These are phyloP conservation scores for Claviceps paspali DNA, from an alignment of 2,329 filamentous ascomycete genomes.

Conservation along the genomic window DNA sequence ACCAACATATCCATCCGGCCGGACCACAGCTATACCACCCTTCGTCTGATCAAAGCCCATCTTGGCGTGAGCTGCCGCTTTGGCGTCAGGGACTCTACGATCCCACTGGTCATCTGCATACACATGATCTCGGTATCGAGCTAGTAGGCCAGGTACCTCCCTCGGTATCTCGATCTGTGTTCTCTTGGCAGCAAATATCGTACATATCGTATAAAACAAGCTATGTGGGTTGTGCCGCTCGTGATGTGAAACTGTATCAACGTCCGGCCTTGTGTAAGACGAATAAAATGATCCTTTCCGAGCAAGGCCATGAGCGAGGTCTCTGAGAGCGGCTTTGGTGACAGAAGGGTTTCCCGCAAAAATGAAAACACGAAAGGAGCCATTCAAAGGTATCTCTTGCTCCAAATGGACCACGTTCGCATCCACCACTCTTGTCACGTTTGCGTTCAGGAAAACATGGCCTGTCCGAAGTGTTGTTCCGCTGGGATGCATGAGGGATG, in stretches of 20 bases:
- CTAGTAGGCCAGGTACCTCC: slow-evolving; percentile 55
- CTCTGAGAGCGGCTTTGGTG: slow-evolving; percentile 47
- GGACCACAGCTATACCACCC: slow-evolving; percentile 68
- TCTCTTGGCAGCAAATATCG: slow-evolving; percentile 55
- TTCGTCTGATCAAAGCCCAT: slow-evolving; percentile 61
- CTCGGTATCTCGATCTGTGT: slow-evolving; percentile 56
- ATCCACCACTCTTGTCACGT: slow-evolving; percentile 76
- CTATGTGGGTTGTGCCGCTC: slow-evolving; percentile 78
- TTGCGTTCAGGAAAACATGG: slow-evolving; percentile 59
- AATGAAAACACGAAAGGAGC: slow-evolving; percentile 72
- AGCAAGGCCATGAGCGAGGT: slow-evolving; percentile 51
- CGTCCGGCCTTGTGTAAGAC: slow-evolving; percentile 46
- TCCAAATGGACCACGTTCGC: slow-evolving; percentile 83
- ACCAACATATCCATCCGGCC: slow-evolving; percentile 78
- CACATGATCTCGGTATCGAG: slow-evolving; percentile 64
- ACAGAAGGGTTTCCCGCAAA: slow-evolving; percentile 57
- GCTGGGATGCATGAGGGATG: slow-evolving; percentile 50
- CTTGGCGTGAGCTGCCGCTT: slow-evolving; percentile 69
- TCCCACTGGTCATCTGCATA: slow-evolving; percentile 79
- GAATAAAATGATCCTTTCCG: slow-evolving; percentile 59
- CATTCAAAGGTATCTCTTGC: slow-evolving; percentile 78
- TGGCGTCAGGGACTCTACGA: slow-evolving; percentile 49
- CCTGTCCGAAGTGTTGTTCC: slow-evolving; percentile 56
- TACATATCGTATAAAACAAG: slow-evolving; percentile 63
- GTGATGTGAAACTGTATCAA: slow-evolving; percentile 52